Conservation (phyloP, 441 rosid species). For the Theobroma grandiflorum region DNA sequence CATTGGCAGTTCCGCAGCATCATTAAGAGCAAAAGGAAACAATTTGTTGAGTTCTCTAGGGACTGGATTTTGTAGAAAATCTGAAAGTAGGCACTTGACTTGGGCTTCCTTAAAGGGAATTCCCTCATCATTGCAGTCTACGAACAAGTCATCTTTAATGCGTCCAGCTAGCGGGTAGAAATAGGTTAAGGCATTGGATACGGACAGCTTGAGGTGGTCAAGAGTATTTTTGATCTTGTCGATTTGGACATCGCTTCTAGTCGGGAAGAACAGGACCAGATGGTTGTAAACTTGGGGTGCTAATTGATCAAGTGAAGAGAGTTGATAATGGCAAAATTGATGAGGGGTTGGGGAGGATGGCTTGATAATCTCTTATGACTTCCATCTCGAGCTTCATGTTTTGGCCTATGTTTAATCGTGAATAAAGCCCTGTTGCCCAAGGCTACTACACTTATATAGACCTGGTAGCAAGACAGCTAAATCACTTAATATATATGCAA, state of each 20-base stretch:
- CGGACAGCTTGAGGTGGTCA: no score
- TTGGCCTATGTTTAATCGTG: no score
- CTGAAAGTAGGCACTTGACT: constrained; percentile 27
- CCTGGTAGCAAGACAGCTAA: no score
- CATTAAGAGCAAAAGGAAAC: background rate
- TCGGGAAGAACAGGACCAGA: background rate
- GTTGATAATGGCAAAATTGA: background rate
- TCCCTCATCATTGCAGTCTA: constrained; percentile 14
- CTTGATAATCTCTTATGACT: background rate
- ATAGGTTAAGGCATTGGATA: no score
- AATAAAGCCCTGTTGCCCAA: no score
- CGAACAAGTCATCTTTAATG: no score
- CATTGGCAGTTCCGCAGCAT: background rate
- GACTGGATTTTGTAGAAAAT: background rate
- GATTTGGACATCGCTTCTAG: background rate
- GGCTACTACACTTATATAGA: no score
- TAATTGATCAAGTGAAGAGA: background rate
- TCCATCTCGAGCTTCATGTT: constrained; percentile 7
- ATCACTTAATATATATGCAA: no score
- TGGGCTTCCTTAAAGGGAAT: constrained; percentile 22
- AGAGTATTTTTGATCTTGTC: no score
- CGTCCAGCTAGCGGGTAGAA: no score
- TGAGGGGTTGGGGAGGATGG: constrained; percentile 6
- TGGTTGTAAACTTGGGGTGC: background rate
- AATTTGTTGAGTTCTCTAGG: constrained; percentile 8